Base-by-base conservation (phyloP, 306 rosid species). In the Casuarina glauca region DNA sequence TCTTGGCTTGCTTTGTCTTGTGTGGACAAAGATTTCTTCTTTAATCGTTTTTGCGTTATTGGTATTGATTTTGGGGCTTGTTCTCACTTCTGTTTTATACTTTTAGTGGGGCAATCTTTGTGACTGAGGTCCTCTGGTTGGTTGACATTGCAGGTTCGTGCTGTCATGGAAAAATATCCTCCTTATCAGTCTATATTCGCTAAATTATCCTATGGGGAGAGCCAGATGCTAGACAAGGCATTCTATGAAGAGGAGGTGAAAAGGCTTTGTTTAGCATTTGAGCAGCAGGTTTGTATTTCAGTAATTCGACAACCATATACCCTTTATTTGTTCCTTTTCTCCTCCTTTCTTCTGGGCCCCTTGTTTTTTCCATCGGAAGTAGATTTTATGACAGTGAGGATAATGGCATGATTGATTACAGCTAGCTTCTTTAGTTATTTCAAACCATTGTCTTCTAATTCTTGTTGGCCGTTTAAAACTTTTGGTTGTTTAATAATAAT, bases 171-270 rank as follows among this genome's bases (percentile, higher is more conserved):
- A 70, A 92, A 95, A 75, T 95, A 92, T 70, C 98, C 98, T 42
- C 97, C 98, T 36, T 92, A 95, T 84, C 98, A 95, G 82, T 79
- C 97, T 15, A 92, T 95, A 64, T 91, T 95, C 74, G 86, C 99
- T 1, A 95, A 90, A 82, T 69, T 95, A 44, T 95, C 99, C 4
- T 95, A 93, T 80, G 97, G 99, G 50, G 99, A 95, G 83, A 95
- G 96, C 74, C 96, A 95, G 85, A 88, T 91, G 97, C 97, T 95
- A 72, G 99, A 95, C 85, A 93, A 93, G 90, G 94, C 97, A 81
- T 95, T 95, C 91, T 92, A 95, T 55, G 98, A 95, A 87, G 99
- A 95, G 91, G 99, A 95, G 86, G 97, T 95, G 89, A 95, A 95
- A 86, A 89, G 97, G 87, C 97, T 88, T 69, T 95, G 99, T 88